phyloP scores from a whole-genome alignment of 1,139 yeast genomes.

The Suhomyces wounanorum region DNA sequence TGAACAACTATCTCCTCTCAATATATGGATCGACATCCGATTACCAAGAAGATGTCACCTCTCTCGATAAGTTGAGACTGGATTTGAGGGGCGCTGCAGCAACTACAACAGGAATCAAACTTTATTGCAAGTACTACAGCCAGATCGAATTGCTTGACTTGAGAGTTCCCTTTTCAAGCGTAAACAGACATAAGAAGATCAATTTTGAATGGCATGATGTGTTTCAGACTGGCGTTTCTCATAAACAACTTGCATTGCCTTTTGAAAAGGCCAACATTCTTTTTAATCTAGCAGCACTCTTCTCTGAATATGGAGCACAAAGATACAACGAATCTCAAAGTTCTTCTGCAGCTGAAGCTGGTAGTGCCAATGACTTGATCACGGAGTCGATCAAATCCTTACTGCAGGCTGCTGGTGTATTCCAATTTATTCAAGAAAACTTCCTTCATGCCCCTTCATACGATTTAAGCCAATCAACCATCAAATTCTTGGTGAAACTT shows the following conservation, averaged over 20 bases:
- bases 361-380: conserved; percentile 41
- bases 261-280: conserved; percentile 87
- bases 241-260: conserved; percentile 59
- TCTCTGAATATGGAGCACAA: conserved; percentile 52
- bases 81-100: conserved; percentile 61
- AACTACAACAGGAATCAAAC: conserved; percentile 50
- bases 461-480: conserved; percentile 72
- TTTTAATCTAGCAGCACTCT: conserved; percentile 57
- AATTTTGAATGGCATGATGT: conserved; percentile 85
- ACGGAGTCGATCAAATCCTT: conserved; percentile 63
- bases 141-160: conserved; percentile 80
- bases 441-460: conserved; percentile 88
- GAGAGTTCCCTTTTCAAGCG: conserved; percentile 65
- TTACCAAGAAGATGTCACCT: conserved; percentile 55
- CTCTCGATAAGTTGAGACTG: conserved; percentile 61
- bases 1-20: conserved; percentile 58
- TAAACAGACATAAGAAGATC: conserved; percentile 52
- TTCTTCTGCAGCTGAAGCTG: neutral
- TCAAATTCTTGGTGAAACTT: conserved; percentile 61
- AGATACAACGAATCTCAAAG: conserved; percentile 46
- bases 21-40: conserved; percentile 66
- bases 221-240: conserved; percentile 44
- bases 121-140: conserved; percentile 73
- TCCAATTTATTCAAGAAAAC: conserved; percentile 70
- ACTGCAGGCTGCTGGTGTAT: conserved; percentile 82